Base-by-base conservation (phyloP, 805 yeast genomes). In the Pichia nakasei region DNA sequence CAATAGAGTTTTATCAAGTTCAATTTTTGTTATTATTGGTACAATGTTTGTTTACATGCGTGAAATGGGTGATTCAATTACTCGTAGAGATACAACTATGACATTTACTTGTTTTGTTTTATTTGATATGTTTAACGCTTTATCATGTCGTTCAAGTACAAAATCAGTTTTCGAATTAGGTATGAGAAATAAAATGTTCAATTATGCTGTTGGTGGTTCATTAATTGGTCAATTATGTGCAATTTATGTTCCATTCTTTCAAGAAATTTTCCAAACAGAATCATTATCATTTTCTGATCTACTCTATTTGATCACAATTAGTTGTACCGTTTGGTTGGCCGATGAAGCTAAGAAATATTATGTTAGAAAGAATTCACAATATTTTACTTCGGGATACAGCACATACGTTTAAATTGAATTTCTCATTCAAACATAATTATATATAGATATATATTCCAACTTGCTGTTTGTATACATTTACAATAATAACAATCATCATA, bases 61-160 rank as follows among this genome's bases (percentile, higher is more conserved):
- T 49, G 97, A 91, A 63, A 87, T 91, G 95, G 73, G 77, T 20
- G 95, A 86, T 54, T 75, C 79, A 24, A 80, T 91, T 45, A 88
- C 97, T 2, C 82, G 91, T 13, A 82, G 98, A 65, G 98, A 93
- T 61, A 93, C 98, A 19, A 93, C 99, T 1, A 93, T 93, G 98
- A 91, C 98, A 0, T 93, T 93, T 59, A 93, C 97, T 0, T 86
- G 97, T 60, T 93, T 93, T 66, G 98, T 93, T 11, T 70, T 91
- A 45, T 93, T 81, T 58, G 99, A 93, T 64, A 85, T 93, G 94
- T 93, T 93, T 69, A 93, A 89, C 64, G 99, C 99, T 0, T 69
- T 93, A 52, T 71, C 95, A 15, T 91, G 97, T 64, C 85, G 97
- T 57, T 95, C 94, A 50, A 74, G 82, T 46, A 73, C 86, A 37